phyloP scores from a whole-genome alignment of 257 asterid species.

The Oldenlandia corymbosa region DNA sequence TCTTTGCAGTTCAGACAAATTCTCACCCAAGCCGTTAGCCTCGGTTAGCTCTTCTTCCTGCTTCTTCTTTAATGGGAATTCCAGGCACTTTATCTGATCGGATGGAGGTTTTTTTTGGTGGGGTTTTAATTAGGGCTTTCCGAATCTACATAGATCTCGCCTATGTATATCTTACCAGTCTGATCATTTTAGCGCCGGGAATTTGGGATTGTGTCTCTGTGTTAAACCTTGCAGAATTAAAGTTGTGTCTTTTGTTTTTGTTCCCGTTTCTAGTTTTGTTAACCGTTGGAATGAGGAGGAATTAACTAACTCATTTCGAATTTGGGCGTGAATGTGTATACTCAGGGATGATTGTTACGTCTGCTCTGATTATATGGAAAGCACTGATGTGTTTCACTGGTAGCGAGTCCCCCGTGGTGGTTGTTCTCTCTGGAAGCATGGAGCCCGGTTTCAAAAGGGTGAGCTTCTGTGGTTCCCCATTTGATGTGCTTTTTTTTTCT shows the following conservation, averaged over 20 bases:
- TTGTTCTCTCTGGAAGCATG: conserved; percentile 99
- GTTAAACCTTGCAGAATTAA: neutral
- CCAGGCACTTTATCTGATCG: neutral
- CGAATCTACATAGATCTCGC: neutral
- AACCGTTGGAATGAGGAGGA: no score
- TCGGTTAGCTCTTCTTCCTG: conserved; percentile 43
- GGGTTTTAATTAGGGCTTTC: conserved; percentile 5
- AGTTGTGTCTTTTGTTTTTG: neutral
- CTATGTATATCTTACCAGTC: neutral
- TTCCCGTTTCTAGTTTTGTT: no score
- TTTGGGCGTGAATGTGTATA: conserved; percentile 7
- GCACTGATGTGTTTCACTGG: conserved; percentile 93
- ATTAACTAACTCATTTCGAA: conserved; percentile 3
- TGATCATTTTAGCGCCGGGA: neutral
- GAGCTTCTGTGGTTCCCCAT: conserved; percentile 21
- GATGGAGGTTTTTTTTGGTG: neutral
- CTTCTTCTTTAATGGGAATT: neutral
- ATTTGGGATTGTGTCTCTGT: neutral
- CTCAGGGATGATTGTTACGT: conserved; percentile 98
- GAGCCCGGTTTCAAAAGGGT: conserved; percentile 99
- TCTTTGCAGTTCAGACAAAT: conserved; percentile 80
- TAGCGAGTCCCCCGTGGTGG: conserved; percentile 98
- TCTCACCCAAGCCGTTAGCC: conserved; percentile 73
- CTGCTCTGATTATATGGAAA: conserved; percentile 98
- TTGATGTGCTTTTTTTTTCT: neutral